Conservation (phyloP, 257 asterid genomes). For the Catharanthus roseus region DNA sequence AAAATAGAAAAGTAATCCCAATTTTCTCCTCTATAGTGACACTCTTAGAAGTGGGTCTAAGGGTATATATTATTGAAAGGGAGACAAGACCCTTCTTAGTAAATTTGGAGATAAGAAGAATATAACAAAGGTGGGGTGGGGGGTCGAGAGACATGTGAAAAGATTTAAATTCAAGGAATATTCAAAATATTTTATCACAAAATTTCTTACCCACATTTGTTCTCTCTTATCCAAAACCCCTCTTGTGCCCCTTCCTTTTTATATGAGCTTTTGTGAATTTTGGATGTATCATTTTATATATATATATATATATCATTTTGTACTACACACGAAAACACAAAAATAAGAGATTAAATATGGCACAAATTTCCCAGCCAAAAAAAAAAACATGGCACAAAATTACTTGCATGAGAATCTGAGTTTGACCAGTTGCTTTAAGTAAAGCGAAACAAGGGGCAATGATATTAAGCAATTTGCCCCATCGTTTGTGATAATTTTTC, state of each 20-base stretch:
- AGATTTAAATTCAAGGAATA: constrained; percentile 34
- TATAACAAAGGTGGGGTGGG: constrained; percentile 30
- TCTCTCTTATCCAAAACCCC: constrained; percentile 26
- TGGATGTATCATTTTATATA: not conserved
- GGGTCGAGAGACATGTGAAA: constrained; percentile 25
- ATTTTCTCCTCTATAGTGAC: constrained; percentile 35
- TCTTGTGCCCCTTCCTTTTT: not conserved
- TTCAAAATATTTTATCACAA: constrained; percentile 36
- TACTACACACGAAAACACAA: too few relatives aligned
- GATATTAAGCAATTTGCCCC: not conserved
- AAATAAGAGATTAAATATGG: too few relatives aligned
- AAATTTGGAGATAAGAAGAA: constrained; percentile 27
- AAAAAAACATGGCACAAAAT: not conserved
- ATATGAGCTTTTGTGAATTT: not conserved
- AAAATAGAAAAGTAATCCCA: constrained; percentile 43
- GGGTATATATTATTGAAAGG: constrained; percentile 28
- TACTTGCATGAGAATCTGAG: not conserved
- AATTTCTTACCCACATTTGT: constrained; percentile 4
- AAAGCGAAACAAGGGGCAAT: not conserved
- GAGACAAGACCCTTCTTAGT: constrained; percentile 27
- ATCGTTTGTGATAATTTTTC: not conserved
- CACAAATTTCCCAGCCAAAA: too few relatives aligned
- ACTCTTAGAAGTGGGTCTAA: constrained; percentile 30
- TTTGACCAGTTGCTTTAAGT: constrained; percentile 9
- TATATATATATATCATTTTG: too few relatives aligned